A percentile compares a stretch with the other conserved stretches of the same genome.
Conservation (phyloP, 768 basidiomycete genomes). For the Rubroboletus satanas region DNA sequence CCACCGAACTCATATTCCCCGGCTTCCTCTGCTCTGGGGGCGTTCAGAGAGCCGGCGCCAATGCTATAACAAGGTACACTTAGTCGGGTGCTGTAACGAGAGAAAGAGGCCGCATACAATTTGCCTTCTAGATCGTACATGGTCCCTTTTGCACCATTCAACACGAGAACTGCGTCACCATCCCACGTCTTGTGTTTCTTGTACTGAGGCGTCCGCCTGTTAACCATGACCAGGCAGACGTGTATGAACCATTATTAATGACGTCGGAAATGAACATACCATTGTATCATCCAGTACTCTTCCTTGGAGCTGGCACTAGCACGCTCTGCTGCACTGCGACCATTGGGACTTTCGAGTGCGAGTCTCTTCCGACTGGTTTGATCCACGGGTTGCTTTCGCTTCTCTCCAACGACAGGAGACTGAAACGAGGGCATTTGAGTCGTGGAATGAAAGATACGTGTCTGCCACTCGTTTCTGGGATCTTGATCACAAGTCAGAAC, state of each 20-base stretch:
- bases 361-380: conserved; percentile 26
- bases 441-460: neutral
- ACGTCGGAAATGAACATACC: conserved; percentile 38
- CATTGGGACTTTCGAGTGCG: conserved; percentile 22
- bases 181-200: conserved; percentile 94
- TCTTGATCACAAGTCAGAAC: neutral
- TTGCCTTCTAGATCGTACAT: conserved; percentile 64
- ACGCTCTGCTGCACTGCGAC: conserved; percentile 2
- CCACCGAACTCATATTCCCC: conserved; percentile 41
- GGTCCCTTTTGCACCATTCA: conserved; percentile 42
- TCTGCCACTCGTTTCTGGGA: neutral
- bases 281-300: conserved; percentile 76
- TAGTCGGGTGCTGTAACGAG: neutral
- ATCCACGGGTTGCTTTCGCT: conserved; percentile 29
- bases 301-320: conserved; percentile 24
- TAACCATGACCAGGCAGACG: neutral
- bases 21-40: conserved; percentile 36
- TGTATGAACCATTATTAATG: neutral
- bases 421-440: conserved; percentile 20
- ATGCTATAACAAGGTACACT: conserved; percentile 38
- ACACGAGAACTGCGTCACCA: conserved; percentile 67
- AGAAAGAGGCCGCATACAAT: conserved; percentile 41
- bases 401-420: conserved; percentile 23
- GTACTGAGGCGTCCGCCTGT: conserved; percentile 62
- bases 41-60: conserved; percentile 45